Base-by-base conservation (phyloP, 1,139 yeast species). In the Kurtzmaniella quercitrusa region DNA sequence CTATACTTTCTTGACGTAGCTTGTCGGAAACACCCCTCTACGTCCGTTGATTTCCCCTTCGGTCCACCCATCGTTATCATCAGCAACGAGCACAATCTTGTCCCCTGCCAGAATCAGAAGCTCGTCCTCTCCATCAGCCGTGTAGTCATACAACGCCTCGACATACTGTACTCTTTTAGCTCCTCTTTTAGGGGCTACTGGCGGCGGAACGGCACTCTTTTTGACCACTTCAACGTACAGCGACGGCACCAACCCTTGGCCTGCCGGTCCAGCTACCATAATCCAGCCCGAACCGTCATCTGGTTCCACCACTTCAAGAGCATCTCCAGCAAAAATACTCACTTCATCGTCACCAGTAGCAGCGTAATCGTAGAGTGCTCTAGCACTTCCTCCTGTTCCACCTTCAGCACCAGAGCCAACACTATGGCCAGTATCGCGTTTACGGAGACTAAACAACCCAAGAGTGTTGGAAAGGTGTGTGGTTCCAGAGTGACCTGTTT, bases 281-380 rank as follows among this genome's bases (percentile, higher is more conserved):
- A 96, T 84, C 99, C 99, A 94, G 0, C 99, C 99, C 7, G 93
- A 82, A 0, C 97, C 97, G 52, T 87, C 93, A 60, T 93, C 98
- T 3, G 68, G 68, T 41, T 78, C 81, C 0, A 85, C 48, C 2
- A 93, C 73, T 3, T 65, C 65, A 34, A 91, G 63, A 3, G 64
- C 57, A 40, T 87, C 95, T 6, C 94, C 91, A 0, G 78, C 77
- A 8, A 56, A 49, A 1, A 93, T 65, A 2, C 79, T 63, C 1
- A 82, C 65, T 62, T 93, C 98, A 56, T 90, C 98, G 27, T 72
- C 78, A 3, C 90, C 96, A 3, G 77, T 66, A 0, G 94, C 83
- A 4, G 73, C 63, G 58, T 91, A 93, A 1, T 74, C 73, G 56
- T 84, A 93, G 19, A 85, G 56, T 0, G 88, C 95, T 40, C 65